These are phyloP conservation scores for Cryptococcus hybrid DNA, from an alignment of 1,284 basidiomycete species.

Conservation along the genomic window DNA sequence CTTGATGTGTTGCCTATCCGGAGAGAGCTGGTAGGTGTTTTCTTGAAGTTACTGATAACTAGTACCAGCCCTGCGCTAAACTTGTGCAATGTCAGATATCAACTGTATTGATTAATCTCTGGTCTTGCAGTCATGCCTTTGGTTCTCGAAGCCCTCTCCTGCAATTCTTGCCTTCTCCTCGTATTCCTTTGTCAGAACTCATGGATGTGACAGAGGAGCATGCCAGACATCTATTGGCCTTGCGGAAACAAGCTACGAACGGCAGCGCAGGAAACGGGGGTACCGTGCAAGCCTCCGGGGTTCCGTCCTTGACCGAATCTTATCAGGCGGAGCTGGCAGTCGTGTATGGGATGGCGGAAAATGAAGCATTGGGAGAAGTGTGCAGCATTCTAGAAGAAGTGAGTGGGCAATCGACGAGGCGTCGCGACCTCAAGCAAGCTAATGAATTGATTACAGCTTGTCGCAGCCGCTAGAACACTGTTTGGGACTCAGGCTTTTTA, in stretches of 20 bases:
- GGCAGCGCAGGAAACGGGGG: neutral
- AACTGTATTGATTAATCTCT: constrained; percentile 51
- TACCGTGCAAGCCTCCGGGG: neutral
- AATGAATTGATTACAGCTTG: constrained; percentile 21
- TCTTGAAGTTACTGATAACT: neutral
- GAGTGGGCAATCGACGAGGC: constrained; percentile 6
- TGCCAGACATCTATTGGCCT: constrained; percentile 16
- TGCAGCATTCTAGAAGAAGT: constrained; percentile 48
- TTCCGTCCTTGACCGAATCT: neutral
- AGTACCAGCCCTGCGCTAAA: neutral
- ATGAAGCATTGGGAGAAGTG: constrained; percentile 45
- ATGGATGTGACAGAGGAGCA: constrained; percentile 45
- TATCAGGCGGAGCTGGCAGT: constrained; percentile 38
- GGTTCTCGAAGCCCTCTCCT: constrained; percentile 51
- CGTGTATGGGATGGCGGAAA: constrained; percentile 50
- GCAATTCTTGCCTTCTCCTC: constrained; percentile 52
- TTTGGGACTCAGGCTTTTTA: constrained; percentile 44
- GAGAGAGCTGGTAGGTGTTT: constrained; percentile 48
- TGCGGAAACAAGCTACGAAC: neutral
- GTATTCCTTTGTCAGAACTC: constrained; percentile 44
- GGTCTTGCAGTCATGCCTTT: constrained; percentile 51
- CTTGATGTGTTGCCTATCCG: constrained; percentile 53
- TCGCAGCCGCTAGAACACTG: constrained; percentile 42
- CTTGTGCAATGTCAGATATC: constrained; percentile 27
- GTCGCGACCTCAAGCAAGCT: neutral